Base-by-base conservation (phyloP, 2,329 filamentous ascomycete species). In the Colletotrichum sojae region DNA sequence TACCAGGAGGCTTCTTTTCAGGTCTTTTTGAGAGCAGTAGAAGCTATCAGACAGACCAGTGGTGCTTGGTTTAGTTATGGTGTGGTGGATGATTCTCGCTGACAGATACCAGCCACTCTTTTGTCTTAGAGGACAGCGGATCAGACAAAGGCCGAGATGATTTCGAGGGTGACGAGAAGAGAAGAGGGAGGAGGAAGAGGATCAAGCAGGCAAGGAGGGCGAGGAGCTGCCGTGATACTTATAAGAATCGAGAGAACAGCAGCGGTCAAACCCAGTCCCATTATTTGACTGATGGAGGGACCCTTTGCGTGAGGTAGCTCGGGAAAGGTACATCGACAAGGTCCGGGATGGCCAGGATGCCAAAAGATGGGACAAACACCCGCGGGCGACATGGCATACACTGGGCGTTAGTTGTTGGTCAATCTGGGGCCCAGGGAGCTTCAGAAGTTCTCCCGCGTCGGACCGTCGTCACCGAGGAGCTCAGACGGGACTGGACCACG, bases 391-490 rank as follows among this genome's bases (percentile, higher is more conserved):
- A 39, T 12, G 31, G 10, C 31, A 36, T 36, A 31, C 27, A 36
- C 31, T 36, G 39, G 45, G 62, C 22, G 72, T 73, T 71, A 8
- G 8, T 36, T 36, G 31, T 36, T 36, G 31, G 31, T 54, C 53
- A 53, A 63, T 71, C 69, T 67, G 71, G 63, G 67, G 66, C 61
- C 63, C 71, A 75, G 70, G 71, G 71, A 67, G 74, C 76, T 75
- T 78, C 79, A 77, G 61, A 45, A 76, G 78, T 80, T 81, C 78
- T 82, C 78, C 81, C 80, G 78, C 74, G 73, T 83, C 85, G 85
- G 85, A 85, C 83, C 85, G 85, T 86, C 78, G 78, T 79, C 81
- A 83, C 85, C 85, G 85, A 84, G 77, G 78, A 79, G 70, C 70
- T 70, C 76, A 75, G 58, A 76, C 78, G 75, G 74, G 78, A 75